Evolutionary conservation across 2,329 filamentous ascomycete genomes (phyloP).

Genomic region (Mollisia scopiformis): DNA sequence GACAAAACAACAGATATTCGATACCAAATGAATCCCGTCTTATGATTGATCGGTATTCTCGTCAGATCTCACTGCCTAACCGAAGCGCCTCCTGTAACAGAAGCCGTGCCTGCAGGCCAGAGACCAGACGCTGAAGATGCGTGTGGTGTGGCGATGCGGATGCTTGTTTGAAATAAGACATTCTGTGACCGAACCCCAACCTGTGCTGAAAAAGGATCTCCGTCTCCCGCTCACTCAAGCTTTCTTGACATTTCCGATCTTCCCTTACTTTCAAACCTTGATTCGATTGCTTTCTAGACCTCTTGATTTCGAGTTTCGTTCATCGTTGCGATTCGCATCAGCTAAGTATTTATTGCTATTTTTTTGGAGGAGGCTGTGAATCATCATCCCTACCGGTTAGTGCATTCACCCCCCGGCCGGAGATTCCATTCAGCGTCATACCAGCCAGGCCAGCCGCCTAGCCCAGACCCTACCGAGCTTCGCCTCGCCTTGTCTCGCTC

Average conservation of each 20-base stretch:
- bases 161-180: background rate
- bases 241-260: background rate
- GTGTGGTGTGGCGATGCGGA: background rate
- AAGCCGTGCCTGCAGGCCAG: background rate
- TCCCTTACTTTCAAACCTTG: no score
- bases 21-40: no score
- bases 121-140: background rate
- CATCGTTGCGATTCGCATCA: no score
- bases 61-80: background rate
- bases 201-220: background rate
- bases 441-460: background rate
- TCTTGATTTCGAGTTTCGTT: background rate
- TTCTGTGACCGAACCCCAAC: background rate
- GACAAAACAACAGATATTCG: no score
- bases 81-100: slow-evolving; percentile 5
- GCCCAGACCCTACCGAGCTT: background rate
- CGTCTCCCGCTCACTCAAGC: background rate
- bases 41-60: background rate
- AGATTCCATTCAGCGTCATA: background rate
- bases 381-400: background rate
- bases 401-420: background rate
- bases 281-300: background rate
- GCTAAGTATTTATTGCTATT: no score
- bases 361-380: background rate
- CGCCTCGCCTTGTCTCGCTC: background rate